phyloP scores from a whole-genome alignment of 2,329 filamentous ascomycete species.

The Penicillium occitanis region DNA sequence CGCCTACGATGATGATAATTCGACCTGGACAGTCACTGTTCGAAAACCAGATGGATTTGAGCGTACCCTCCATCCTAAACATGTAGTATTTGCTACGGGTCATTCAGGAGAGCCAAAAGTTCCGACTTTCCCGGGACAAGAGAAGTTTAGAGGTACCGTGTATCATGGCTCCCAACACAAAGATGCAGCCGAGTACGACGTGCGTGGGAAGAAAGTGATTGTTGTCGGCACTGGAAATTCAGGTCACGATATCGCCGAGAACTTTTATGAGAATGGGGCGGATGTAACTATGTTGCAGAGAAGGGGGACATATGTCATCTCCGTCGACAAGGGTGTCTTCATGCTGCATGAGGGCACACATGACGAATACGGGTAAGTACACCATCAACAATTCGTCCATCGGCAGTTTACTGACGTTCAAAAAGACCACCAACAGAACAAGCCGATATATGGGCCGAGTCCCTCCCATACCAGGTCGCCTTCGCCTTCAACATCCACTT shows the following conservation, averaged over 20 bases:
- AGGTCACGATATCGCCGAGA: constrained; percentile 53
- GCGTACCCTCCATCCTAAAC: constrained; percentile 40
- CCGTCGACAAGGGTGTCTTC: constrained; percentile 45
- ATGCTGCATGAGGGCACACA: constrained; percentile 49
- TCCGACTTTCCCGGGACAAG: constrained; percentile 43
- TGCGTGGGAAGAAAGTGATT: constrained; percentile 47
- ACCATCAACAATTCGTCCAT: background rate
- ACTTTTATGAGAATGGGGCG: constrained; percentile 52
- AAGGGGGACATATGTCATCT: constrained; percentile 52
- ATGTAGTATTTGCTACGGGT: constrained; percentile 52
- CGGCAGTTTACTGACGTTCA: background rate
- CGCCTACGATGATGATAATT: constrained; percentile 39
- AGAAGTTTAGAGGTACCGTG: constrained; percentile 44
- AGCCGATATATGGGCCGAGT: constrained; percentile 51
- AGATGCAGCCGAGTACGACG: constrained; percentile 40
- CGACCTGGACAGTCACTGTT: constrained; percentile 43
- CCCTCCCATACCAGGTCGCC: constrained; percentile 49
- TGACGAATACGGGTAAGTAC: constrained; percentile 42
- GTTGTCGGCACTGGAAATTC: constrained; percentile 53
- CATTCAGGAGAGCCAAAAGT: constrained; percentile 45
- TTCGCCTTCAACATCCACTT: constrained; percentile 47
- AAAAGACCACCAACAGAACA: constrained; percentile 46
- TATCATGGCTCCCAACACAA: constrained; percentile 49
- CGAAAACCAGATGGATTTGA: constrained; percentile 24
- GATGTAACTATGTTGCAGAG: constrained; percentile 57